Evolutionary conservation across 1,139 yeast species (phyloP).

Genomic region (Diutina rugosa): DNA sequence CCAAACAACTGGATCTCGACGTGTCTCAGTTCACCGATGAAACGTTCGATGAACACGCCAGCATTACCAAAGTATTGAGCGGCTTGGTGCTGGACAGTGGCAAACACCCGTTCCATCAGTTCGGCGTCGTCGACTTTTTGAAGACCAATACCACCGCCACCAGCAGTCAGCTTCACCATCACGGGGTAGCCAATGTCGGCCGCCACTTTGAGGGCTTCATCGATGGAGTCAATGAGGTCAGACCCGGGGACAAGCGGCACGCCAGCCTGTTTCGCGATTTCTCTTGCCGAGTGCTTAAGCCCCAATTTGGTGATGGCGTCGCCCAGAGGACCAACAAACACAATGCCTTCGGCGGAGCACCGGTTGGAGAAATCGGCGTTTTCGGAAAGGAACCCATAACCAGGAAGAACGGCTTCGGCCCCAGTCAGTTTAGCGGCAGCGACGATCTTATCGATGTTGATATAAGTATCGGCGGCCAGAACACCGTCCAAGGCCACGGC

Average conservation of each 20-base stretch:
- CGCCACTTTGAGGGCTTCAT: slow-evolving; percentile 72
- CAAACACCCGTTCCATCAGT: slow-evolving; percentile 74
- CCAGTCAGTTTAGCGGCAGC: slow-evolving; percentile 72
- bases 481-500: slow-evolving; percentile 69
- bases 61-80: slow-evolving; percentile 86
- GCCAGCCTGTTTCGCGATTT: slow-evolving; percentile 73
- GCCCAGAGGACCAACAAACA: slow-evolving; percentile 92
- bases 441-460: slow-evolving; percentile 72
- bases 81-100: slow-evolving; percentile 89
- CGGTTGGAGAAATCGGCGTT: slow-evolving; percentile 92
- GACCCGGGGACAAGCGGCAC: slow-evolving; percentile 97
- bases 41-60: slow-evolving; percentile 88
- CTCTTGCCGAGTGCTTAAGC: slow-evolving; percentile 91
- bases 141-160: slow-evolving; percentile 98
- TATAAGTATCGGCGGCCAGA: slow-evolving; percentile 83
- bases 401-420: slow-evolving; percentile 92
- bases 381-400: slow-evolving; percentile 92
- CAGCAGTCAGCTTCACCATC: slow-evolving; percentile 96
- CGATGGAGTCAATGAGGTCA: slow-evolving; percentile 54
- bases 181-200: slow-evolving; percentile 73
- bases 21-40: slow-evolving; percentile 88
- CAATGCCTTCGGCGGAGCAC: slow-evolving; percentile 69
- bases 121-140: slow-evolving; percentile 78
- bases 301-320: slow-evolving; percentile 86
- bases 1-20: slow-evolving; percentile 96